Evolutionary conservation across 2,329 filamentous ascomycete genomes (phyloP), one percentile per base, ranked within the genome.

Genomic region (Claviceps fusiformis): DNA sequence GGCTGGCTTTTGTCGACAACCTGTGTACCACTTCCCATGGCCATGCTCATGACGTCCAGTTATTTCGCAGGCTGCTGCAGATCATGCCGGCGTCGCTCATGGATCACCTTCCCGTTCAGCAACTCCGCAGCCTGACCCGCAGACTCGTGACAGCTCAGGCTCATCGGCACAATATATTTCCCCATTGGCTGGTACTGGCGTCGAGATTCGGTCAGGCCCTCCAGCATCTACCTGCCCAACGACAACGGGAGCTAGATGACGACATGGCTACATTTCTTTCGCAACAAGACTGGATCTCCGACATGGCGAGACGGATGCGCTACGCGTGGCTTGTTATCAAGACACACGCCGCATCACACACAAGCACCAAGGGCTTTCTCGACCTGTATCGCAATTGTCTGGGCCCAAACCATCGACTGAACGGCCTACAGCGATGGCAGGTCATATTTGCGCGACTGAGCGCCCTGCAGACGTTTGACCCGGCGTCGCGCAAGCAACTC

Each of bases 271-370:
- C n/a, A 0, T 59, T 62, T 24, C 52, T 63, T 24, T 37, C 17
- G 24, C 51, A 59, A 29, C 54, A 56, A 44, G 57, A 55, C n/a
- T 49, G 24, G 17, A 27, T 17, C n/a, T 19, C 52, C 3, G 57
- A 60, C n/a, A 54, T 13, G 19, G 47, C 49, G 2, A 47, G 54
- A 44, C 56, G 55, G 17, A 37, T 60, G 44, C 57, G 57, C 1
- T 63, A 60, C 48, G 55, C 61, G 3, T 65, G 63, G 63, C 52
- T 65, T 5, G 43, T 62, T 2, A 57, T 59, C 50, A 59, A 59
- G 48, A 60, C 62, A 1, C 55, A 62, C 41, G 56, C 60, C 29
- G 17, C 57, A 24, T 24, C 24, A 8, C 31, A 47, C 5, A 41
- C 54, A 7, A 59, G 57, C 10, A 58, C 55, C 13, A 33, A 59